Base-by-base conservation (phyloP, 495 filamentous ascomycete genomes). In the Wilcoxina mikolae region DNA sequence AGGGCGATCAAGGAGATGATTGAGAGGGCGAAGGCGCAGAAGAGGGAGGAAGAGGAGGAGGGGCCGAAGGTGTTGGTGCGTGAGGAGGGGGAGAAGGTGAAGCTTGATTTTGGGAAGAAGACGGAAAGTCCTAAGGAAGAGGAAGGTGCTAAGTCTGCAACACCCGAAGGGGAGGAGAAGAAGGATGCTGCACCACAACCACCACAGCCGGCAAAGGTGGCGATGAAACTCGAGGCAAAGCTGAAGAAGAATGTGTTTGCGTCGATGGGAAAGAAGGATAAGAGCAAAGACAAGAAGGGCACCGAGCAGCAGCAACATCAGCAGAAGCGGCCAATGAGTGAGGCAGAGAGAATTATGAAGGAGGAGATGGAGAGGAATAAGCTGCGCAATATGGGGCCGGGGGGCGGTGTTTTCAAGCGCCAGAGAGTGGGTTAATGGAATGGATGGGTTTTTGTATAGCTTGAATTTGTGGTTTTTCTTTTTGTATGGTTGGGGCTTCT, bases 331-430 rank as follows among this genome's bases (percentile, higher is more conserved):
- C 77, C 77, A 29, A 87, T 91, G 76, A 85, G 82, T 57, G 84
- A 91, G 67, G 83, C 83, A n/a, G 87, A 93, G 58, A 73, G 87
- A 54, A 91, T 91, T 55, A 94, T 94, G 87, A 84, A 81, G 66
- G 82, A 85, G 56, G 87, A 90, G 60, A 74, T 84, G 63, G 82
- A 90, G 60, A 52, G 24, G 49, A 38, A n/a, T 9, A 20, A 10
- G 9, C 17, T 9, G 39, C 10, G 20, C 5, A 43, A 43, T 43
- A 20, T 18, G 5, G 39, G 17, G 17, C 31, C 31, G 15, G 31
- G 31, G 31, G 7, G 7, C 31, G 31, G 7, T 10, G 39, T 9
- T 5, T 10, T 43, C 39, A 43, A 43, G 20, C 39, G 39, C 10
- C 39, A 43, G 17, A 9, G 39, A 18, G 17, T 43, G 10, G 39